Conservation (phyloP, 345 rosid species). For the Pistacia vera region DNA sequence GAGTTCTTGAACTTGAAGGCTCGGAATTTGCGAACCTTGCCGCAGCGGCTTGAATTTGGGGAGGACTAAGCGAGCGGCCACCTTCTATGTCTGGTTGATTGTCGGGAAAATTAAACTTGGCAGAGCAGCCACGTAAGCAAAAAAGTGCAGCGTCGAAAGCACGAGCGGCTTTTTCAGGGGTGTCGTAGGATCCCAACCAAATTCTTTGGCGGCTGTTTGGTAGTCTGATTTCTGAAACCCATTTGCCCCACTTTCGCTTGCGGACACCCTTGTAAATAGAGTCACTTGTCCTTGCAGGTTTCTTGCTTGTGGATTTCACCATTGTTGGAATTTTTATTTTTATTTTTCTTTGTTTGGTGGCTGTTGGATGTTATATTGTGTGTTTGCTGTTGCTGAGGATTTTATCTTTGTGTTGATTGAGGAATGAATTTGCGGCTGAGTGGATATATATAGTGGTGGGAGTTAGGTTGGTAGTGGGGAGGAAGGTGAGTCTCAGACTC, state of each 20-base stretch:
- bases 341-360: not conserved
- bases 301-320: constrained; percentile 28
- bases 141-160: constrained; percentile 85
- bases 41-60: constrained; percentile 66
- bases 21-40: constrained; percentile 56
- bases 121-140: constrained; percentile 70
- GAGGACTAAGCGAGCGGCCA: constrained; percentile 45
- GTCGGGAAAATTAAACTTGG: constrained; percentile 71
- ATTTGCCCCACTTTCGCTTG: constrained; percentile 72
- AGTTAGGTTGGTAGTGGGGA: not conserved
- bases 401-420: not conserved
- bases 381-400: not conserved
- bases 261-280: constrained; percentile 53
- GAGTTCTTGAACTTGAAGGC: constrained; percentile 14
- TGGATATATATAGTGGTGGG: not conserved
- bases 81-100: constrained; percentile 62
- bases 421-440: constrained; percentile 12
- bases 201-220: constrained; percentile 61
- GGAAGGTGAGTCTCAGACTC: not conserved
- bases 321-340: constrained; percentile 6
- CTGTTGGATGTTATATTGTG: not conserved
- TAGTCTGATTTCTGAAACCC: constrained; percentile 62
- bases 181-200: constrained; percentile 71
- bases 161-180: constrained; percentile 79
- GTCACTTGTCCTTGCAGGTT: constrained; percentile 25